These are phyloP conservation scores for Diaporthe helianthi DNA, from an alignment of 2,329 filamentous ascomycete genomes.

Conservation along the genomic window DNA sequence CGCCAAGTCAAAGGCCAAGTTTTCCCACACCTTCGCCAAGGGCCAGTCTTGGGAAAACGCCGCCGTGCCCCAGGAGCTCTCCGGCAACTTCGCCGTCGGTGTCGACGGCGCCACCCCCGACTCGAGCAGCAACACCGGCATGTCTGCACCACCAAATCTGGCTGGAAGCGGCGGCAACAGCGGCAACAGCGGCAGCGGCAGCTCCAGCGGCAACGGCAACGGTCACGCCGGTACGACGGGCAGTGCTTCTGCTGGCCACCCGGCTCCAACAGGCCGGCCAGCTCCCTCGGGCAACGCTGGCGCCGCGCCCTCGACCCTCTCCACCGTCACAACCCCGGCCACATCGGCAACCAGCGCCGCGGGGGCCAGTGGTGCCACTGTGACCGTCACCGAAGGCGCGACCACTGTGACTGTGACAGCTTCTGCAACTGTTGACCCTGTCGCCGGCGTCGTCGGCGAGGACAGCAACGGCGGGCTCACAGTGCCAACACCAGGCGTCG, in stretches of 20 bases:
- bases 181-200: not conserved
- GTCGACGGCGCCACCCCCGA: conserved; percentile 38
- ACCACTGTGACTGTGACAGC: conserved; percentile 31
- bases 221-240: not conserved
- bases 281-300: not conserved
- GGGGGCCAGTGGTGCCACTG: conserved; percentile 6
- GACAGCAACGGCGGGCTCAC: conserved; percentile 22
- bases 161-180: not conserved
- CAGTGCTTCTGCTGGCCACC: not conserved
- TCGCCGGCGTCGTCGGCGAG: conserved; percentile 12
- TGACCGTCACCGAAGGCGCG: conserved; percentile 30
- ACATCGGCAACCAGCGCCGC: not conserved
- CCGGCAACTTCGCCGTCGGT: conserved; percentile 53
- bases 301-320: conserved; percentile 31
- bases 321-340: conserved; percentile 29
- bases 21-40: conserved; percentile 42
- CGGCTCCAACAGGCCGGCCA: conserved; percentile 5
- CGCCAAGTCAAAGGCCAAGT: conserved; percentile 37
- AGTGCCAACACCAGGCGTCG: conserved; percentile 22
- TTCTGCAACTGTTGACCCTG: not conserved
- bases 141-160: conserved; percentile 32
- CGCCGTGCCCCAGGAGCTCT: conserved; percentile 55
- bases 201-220: not conserved
- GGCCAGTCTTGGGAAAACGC: conserved; percentile 51
- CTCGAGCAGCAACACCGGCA: conserved; percentile 32